These are phyloP conservation scores for Eucalyptus polyanthemos DNA, from an alignment of 345 rosid species.

Conservation along the genomic window DNA sequence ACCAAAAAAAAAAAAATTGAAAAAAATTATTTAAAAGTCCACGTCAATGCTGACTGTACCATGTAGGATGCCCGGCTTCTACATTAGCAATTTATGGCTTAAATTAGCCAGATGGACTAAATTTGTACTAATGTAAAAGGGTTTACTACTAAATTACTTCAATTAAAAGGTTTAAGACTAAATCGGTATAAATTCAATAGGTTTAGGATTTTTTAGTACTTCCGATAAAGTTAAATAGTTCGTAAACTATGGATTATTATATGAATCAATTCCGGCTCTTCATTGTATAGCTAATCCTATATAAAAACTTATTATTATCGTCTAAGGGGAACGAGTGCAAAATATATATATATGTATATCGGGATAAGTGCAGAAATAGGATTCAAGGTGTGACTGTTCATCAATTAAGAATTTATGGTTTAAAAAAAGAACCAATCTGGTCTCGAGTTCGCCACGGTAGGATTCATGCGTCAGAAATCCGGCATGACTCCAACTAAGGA, in stretches of 20 bases:
- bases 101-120: no score
- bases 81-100: no score
- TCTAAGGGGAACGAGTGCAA: neutral
- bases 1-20: no score
- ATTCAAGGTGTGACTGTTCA: neutral
- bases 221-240: neutral
- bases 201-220: no score
- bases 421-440: neutral
- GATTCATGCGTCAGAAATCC: neutral
- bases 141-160: no score
- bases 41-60: fast-evolving
- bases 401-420: neutral
- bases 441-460: neutral
- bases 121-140: no score
- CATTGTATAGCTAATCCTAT: neutral
- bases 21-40: no score
- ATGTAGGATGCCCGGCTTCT: no score
- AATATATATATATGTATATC: no score
- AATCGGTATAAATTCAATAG: no score
- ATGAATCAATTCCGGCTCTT: neutral
- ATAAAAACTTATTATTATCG: no score
- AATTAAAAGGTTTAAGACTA: no score
- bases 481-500: neutral
- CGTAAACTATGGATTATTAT: neutral
- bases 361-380: neutral